phyloP scores from a whole-genome alignment of 495 filamentous ascomycete genomes.

The Polyplosphaeria fusca region DNA sequence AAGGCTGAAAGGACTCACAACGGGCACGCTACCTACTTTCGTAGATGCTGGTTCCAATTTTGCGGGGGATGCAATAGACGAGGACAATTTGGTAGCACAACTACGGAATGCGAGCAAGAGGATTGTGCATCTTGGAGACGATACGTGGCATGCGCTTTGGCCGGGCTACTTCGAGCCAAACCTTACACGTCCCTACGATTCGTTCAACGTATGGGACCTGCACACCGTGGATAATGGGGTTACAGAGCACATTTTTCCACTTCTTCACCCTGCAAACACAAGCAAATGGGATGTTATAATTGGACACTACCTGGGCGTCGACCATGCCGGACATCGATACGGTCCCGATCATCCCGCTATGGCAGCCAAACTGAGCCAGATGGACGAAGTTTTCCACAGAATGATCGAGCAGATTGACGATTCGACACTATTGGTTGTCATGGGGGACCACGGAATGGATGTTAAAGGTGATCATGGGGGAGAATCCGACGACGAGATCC shows the following conservation, averaged over 20 bases:
- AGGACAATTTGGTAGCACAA: conserved; percentile 90
- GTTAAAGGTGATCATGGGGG: conserved; percentile 94
- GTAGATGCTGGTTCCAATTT: conserved; percentile 93
- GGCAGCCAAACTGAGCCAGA: conserved; percentile 84
- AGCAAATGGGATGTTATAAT: conserved; percentile 87
- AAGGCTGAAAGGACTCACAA: conserved; percentile 88
- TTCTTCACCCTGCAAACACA: conserved; percentile 61
- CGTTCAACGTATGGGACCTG: conserved; percentile 96
- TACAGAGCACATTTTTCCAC: conserved; percentile 83
- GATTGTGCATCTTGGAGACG: conserved; percentile 90
- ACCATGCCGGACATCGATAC: conserved; percentile 95
- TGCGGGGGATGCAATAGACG: conserved; percentile 92
- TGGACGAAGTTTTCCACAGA: conserved; percentile 74
- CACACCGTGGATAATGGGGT: conserved; percentile 97
- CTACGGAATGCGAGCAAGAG: conserved; percentile 73
- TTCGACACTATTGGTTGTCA: conserved; percentile 82
- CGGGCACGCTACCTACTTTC: conserved; percentile 92
- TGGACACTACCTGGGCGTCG: conserved; percentile 91
- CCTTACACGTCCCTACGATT: conserved; percentile 84
- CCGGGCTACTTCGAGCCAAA: conserved; percentile 85
- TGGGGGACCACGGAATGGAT: conserved; percentile 99
- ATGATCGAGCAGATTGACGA: conserved; percentile 74
- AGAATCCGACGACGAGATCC: conserved; percentile 89
- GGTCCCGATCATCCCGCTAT: conserved; percentile 91
- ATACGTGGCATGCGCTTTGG: conserved; percentile 92